Evolutionary conservation across 164 flowering plant genomes (phyloP).

Genomic region (Sedum album): DNA sequence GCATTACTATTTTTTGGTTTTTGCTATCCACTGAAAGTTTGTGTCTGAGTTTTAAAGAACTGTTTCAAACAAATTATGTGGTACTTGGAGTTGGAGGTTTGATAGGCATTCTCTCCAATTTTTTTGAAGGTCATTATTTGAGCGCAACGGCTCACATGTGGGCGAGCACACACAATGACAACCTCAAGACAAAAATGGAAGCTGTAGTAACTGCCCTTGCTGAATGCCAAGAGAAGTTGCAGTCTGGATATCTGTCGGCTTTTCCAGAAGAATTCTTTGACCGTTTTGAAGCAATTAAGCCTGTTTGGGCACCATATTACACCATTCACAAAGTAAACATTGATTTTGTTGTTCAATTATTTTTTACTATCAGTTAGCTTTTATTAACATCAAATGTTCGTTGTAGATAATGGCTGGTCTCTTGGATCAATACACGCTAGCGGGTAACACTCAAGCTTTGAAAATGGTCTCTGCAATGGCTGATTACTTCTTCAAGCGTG

Average conservation of each 20-base stretch:
- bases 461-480: slow-evolving; percentile 71
- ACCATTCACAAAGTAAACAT: slow-evolving; percentile 89
- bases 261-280: slow-evolving; percentile 79
- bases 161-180: slow-evolving; percentile 81
- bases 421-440: slow-evolving; percentile 71
- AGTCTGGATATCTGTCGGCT: slow-evolving; percentile 89
- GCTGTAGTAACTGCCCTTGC: slow-evolving; percentile 54
- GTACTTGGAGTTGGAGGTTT: background rate
- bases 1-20: background rate
- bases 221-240: slow-evolving; percentile 63
- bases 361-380: slow-evolving; percentile 4
- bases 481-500: slow-evolving; percentile 76
- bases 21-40: background rate
- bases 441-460: slow-evolving; percentile 52
- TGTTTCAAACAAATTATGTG: background rate
- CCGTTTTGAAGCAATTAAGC: slow-evolving; percentile 66
- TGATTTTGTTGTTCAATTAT: background rate
- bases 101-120: background rate
- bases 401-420: slow-evolving; percentile 84
- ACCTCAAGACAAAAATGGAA: slow-evolving; percentile 54
- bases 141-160: slow-evolving; percentile 92
- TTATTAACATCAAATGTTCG: background rate
- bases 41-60: background rate
- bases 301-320: slow-evolving; percentile 97
- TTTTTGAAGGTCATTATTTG: slow-evolving; percentile 70